A percentile compares a stretch with the other conserved stretches of the same genome.
phyloP scores from a whole-genome alignment of 1,139 yeast species.

The Pichia norvegensis region DNA sequence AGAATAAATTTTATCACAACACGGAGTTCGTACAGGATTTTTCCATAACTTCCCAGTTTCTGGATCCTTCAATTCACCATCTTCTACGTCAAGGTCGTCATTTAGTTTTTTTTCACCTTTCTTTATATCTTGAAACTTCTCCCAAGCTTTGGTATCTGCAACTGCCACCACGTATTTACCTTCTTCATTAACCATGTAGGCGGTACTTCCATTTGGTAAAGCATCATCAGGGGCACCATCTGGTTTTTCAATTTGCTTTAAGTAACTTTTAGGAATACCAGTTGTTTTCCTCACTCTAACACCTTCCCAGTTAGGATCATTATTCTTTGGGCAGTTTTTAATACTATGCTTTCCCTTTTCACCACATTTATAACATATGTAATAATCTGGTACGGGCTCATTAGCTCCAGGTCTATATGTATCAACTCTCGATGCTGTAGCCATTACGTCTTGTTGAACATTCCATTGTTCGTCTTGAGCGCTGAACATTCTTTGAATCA shows the following conservation, averaged over 20 bases:
- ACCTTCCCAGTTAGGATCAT: constrained; percentile 91
- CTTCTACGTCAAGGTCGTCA: constrained; percentile 35
- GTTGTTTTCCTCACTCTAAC: constrained; percentile 86
- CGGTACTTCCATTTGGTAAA: constrained; percentile 37
- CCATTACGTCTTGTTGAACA: constrained; percentile 85
- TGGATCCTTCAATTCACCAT: constrained; percentile 52
- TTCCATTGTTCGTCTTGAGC: constrained; percentile 93
- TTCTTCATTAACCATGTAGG: constrained; percentile 84
- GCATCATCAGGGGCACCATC: constrained; percentile 8
- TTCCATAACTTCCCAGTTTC: constrained; percentile 48
- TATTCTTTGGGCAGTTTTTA: constrained; percentile 88
- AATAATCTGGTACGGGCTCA: constrained; percentile 89
- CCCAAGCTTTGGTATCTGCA: constrained; percentile 93
- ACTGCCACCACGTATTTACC: constrained; percentile 93
- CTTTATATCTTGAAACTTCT: constrained; percentile 66
- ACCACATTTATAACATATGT: constrained; percentile 94
- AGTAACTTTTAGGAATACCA: constrained; percentile 92
- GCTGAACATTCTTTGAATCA: constrained; percentile 83
- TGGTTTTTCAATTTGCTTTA: constrained; percentile 54
- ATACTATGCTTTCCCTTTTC: constrained; percentile 91
- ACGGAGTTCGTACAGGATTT: constrained; percentile 81
- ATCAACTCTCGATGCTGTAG: constrained; percentile 62
- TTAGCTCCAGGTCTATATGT: constrained; percentile 32
- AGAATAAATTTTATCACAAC: constrained; percentile 61
- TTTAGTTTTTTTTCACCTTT: constrained; percentile 36